Conservation (phyloP, 495 filamentous ascomycete genomes). For the Hyaloscypha finlandica region DNA sequence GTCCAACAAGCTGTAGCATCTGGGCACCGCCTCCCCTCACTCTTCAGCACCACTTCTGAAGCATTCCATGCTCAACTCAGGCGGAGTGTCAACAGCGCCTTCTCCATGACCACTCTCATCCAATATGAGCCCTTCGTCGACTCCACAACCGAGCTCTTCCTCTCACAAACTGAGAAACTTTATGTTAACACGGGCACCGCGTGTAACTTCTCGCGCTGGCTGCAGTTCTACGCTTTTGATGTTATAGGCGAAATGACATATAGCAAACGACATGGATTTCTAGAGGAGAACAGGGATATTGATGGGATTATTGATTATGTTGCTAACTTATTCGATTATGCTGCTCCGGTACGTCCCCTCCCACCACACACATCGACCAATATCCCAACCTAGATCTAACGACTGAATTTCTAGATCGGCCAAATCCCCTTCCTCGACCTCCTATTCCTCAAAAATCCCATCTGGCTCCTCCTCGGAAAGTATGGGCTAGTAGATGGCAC, state of each 20-base stretch:
- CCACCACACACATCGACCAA: neutral
- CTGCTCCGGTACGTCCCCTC: slow-evolving; percentile 53
- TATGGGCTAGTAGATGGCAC: slow-evolving; percentile 55
- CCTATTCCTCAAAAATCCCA: slow-evolving; percentile 60
- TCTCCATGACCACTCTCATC: slow-evolving; percentile 70
- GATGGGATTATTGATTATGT: slow-evolving; percentile 61
- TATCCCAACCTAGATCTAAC: slow-evolving; percentile 34
- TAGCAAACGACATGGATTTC: slow-evolving; percentile 62
- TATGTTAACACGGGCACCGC: slow-evolving; percentile 51
- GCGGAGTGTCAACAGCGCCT: slow-evolving; percentile 69
- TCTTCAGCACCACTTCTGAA: slow-evolving; percentile 80
- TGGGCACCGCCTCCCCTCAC: slow-evolving; percentile 63
- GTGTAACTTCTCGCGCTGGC: slow-evolving; percentile 72
- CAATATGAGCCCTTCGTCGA: slow-evolving; percentile 76
- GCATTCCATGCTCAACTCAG: slow-evolving; percentile 71
- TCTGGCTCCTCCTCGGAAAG: slow-evolving; percentile 52
- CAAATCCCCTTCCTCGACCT: slow-evolving; percentile 66
- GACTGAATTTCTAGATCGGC: slow-evolving; percentile 43
- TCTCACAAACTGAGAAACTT: slow-evolving; percentile 60
- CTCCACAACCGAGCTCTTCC: slow-evolving; percentile 62
- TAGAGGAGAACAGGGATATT: slow-evolving; percentile 64
- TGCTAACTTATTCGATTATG: slow-evolving; percentile 55
- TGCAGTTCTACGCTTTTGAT: slow-evolving; percentile 81
- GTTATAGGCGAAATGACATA: slow-evolving; percentile 72
- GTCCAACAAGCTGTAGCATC: slow-evolving; percentile 67